These are phyloP conservation scores for Fomes fomentarius DNA, from an alignment of 1,284 basidiomycete genomes.

Conservation along the genomic window DNA sequence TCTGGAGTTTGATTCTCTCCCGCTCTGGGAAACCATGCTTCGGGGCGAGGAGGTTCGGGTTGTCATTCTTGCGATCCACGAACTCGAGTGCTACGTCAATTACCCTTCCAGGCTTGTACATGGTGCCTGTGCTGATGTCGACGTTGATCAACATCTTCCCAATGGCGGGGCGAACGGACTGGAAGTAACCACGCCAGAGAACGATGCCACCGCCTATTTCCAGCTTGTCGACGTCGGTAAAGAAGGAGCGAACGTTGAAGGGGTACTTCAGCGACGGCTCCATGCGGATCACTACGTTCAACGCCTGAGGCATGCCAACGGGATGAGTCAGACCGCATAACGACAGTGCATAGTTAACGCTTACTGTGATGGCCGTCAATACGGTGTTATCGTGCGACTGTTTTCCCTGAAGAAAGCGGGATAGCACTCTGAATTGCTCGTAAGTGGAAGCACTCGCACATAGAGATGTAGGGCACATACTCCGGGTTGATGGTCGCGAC, in stretches of 20 bases:
- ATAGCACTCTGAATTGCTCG: conserved; percentile 52
- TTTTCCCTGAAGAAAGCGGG: conserved; percentile 65
- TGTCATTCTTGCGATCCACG: conserved; percentile 37
- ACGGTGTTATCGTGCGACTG: conserved; percentile 73
- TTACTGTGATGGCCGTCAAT: conserved; percentile 72
- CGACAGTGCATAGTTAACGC: no score
- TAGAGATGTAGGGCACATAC: conserved; percentile 43
- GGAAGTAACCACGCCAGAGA: conserved; percentile 78
- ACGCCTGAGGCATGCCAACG: conserved; percentile 44
- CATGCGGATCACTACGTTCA: conserved; percentile 79
- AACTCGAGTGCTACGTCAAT: conserved; percentile 62
- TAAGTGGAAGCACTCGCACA: no score
- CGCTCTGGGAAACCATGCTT: conserved; percentile 53
- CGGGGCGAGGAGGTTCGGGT: conserved; percentile 47
- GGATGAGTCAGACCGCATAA: no score
- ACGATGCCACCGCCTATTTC: conserved; percentile 69
- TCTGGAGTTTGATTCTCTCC: conserved; percentile 60
- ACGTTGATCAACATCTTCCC: conserved; percentile 74
- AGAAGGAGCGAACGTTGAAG: conserved; percentile 78
- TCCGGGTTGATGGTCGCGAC: conserved; percentile 78
- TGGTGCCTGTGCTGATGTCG: conserved; percentile 76
- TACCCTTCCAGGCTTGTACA: conserved; percentile 63
- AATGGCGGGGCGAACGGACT: conserved; percentile 72
- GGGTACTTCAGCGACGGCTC: conserved; percentile 70
- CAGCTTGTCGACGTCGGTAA: conserved; percentile 64